A percentile compares a stretch with the other conserved stretches of the same genome.
phyloP scores from a whole-genome alignment of 176 grass and related monocot genomes.

The Musa troglodytarum region DNA sequence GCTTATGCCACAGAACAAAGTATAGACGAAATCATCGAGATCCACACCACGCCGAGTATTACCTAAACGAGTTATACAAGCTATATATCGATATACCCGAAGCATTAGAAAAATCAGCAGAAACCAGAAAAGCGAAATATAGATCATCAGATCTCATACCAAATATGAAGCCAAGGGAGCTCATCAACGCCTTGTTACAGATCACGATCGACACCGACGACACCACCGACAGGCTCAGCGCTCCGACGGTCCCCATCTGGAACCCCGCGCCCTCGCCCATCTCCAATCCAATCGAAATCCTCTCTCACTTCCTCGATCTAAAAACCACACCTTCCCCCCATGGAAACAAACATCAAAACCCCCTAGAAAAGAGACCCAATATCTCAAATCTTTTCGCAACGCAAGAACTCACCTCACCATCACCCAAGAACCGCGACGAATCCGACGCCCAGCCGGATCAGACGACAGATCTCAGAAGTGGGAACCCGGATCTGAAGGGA shows the following conservation, averaged over 20 bases:
- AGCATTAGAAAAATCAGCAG: not conserved
- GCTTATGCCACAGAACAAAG: too few relatives aligned
- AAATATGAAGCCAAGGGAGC: conserved; percentile 88
- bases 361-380: too few relatives aligned
- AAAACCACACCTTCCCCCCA: not conserved
- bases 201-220: conserved; percentile 97
- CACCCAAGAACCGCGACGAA: conserved; percentile 10
- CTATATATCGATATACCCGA: not conserved
- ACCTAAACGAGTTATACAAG: not conserved
- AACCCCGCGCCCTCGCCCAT: conserved; percentile 79
- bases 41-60: not conserved
- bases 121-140: not conserved
- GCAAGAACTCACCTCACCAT: not conserved
- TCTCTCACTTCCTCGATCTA: not conserved
- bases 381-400: too few relatives aligned
- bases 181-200: conserved; percentile 98
- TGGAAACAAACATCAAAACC: not conserved
- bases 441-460: conserved; percentile 4
- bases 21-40: not conserved
- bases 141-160: conserved; percentile 61
- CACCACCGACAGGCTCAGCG: conserved; percentile 81
- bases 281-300: conserved; percentile 8
- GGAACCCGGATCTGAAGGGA: conserved; percentile 16
- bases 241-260: conserved; percentile 91
- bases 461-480: conserved; percentile 30